These are phyloP conservation scores for Eragrostis curvula DNA, from an alignment of 176 grass and related monocot species.

Conservation along the genomic window DNA sequence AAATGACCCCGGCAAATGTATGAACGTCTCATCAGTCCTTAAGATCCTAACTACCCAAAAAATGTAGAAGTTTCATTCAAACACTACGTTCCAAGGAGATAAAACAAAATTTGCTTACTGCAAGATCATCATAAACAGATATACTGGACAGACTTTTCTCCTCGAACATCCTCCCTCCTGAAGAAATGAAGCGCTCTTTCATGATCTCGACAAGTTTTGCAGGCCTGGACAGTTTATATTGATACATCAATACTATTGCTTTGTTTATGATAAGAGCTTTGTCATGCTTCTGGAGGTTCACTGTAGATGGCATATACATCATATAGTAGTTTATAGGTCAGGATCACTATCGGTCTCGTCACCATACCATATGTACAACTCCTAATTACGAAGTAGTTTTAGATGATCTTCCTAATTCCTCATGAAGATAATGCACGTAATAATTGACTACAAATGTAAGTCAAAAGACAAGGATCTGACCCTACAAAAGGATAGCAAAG, in stretches of 20 bases:
- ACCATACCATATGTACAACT: background rate
- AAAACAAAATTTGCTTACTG: conserved; percentile 58
- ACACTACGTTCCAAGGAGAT: background rate
- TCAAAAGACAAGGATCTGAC: background rate
- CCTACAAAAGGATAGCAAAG: background rate
- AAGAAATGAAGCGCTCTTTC: conserved; percentile 82
- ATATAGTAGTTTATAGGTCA: background rate
- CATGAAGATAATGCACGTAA: background rate
- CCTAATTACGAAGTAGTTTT: background rate
- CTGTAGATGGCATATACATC: background rate
- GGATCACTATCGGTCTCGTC: background rate
- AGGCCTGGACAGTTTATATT: conserved; percentile 60
- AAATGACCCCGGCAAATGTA: background rate
- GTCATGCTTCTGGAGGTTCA: background rate
- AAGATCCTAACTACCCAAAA: background rate
- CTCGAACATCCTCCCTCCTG: conserved; percentile 80
- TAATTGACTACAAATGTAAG: background rate
- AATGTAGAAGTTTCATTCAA: conserved; percentile 20
- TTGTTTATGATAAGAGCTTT: conserved; percentile 13
- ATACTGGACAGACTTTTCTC: conserved; percentile 64
- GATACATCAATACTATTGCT: conserved; percentile 5
- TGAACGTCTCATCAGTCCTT: background rate
- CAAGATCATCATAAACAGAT: conserved; percentile 67
- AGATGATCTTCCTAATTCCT: conserved; percentile 4
- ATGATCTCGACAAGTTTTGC: conserved; percentile 81